Conservation (phyloP, 2,329 filamentous ascomycete species). For the Aspergillus fumigatiaffinis region DNA sequence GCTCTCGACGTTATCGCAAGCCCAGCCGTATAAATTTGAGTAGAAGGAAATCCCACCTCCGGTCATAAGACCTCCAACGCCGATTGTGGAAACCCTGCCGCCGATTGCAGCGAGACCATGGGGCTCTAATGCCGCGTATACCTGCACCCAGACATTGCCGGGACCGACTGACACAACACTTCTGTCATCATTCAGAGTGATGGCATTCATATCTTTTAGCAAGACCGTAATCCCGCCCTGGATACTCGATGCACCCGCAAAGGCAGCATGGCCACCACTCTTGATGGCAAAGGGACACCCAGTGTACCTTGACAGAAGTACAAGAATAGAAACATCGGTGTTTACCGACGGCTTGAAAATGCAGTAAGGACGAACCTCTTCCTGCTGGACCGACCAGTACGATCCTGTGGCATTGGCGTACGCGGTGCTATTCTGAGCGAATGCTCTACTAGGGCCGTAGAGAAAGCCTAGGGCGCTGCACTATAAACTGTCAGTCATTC, state of each 20-base stretch:
- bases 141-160: constrained; percentile 33
- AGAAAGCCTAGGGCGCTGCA: constrained; percentile 11
- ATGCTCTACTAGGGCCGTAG: constrained; percentile 13
- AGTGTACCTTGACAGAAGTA: constrained; percentile 29
- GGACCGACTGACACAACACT: constrained; percentile 27
- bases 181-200: constrained; percentile 26
- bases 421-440: constrained; percentile 11
- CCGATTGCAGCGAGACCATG: constrained; percentile 31
- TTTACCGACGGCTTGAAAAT: constrained; percentile 29
- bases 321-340: constrained; percentile 27
- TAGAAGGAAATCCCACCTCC: constrained; percentile 34
- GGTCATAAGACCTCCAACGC: constrained; percentile 19
- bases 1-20: constrained; percentile 34
- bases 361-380: constrained; percentile 29
- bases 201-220: constrained; percentile 26
- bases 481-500: background rate
- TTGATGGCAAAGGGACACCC: constrained; percentile 51
- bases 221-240: constrained; percentile 37
- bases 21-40: constrained; percentile 31
- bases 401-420: constrained; percentile 19
- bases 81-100: constrained; percentile 24
- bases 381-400: constrained; percentile 39
- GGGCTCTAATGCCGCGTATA: constrained; percentile 31
- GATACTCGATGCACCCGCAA: constrained; percentile 51
- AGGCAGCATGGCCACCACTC: constrained; percentile 56